phyloP scores from a whole-genome alignment of 2,329 filamentous ascomycete species.

The Ophiostoma pallidulum region DNA sequence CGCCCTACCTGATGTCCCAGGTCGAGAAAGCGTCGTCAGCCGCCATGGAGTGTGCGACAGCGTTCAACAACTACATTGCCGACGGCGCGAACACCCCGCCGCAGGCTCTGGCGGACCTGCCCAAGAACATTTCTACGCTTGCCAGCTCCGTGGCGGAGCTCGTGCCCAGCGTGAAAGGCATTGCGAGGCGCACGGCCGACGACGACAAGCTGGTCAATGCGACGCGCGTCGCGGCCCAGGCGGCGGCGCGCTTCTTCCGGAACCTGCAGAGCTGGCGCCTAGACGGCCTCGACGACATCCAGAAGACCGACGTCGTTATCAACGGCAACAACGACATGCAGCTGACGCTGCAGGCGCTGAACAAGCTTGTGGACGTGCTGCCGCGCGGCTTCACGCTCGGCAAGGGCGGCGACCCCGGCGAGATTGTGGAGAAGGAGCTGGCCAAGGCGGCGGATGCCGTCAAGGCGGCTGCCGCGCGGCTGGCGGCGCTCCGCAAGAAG shows the following conservation, averaged over 20 bases:
- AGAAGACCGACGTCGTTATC: conserved; percentile 95
- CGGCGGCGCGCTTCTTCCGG: conserved; percentile 91
- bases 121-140: conserved; percentile 85
- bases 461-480: conserved; percentile 77
- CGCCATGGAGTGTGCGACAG: conserved; percentile 93
- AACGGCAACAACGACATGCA: conserved; percentile 96
- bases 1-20: conserved; percentile 88
- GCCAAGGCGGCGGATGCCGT: conserved; percentile 93
- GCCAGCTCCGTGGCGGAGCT: conserved; percentile 87
- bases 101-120: conserved; percentile 52
- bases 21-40: conserved; percentile 93
- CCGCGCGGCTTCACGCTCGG: conserved; percentile 80
- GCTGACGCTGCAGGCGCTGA: conserved; percentile 84
- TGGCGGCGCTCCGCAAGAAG: conserved; percentile 91
- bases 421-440: conserved; percentile 85
- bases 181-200: conserved; percentile 84
- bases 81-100: conserved; percentile 82
- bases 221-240: conserved; percentile 73
- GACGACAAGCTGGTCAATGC: conserved; percentile 87
- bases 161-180: conserved; percentile 90
- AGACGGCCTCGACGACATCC: conserved; percentile 78
- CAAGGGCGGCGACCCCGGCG: conserved; percentile 76
- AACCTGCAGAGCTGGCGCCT: conserved; percentile 87
- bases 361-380: conserved; percentile 86
- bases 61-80: conserved; percentile 97